phyloP scores from a whole-genome alignment of 768 basidiomycete genomes.

The Lactarius tabidus region DNA sequence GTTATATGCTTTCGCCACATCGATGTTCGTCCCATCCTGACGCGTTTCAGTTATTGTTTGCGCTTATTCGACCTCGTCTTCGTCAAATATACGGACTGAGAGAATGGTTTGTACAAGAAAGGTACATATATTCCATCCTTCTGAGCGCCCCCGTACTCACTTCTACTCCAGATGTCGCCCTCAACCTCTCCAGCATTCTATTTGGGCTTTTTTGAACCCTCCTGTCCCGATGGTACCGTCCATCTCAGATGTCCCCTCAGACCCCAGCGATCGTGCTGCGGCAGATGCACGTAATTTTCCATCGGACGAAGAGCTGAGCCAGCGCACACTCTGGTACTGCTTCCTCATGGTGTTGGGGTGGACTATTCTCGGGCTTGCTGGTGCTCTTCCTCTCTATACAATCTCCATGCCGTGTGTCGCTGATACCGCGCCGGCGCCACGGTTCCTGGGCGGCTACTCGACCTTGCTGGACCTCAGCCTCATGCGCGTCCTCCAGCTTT shows the following conservation, averaged over 20 bases:
- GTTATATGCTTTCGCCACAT: conserved; percentile 29
- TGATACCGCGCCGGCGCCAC: conserved; percentile 40
- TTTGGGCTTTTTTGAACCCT: conserved; percentile 70
- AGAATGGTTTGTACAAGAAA: conserved; percentile 73
- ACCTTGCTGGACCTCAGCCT: conserved; percentile 72
- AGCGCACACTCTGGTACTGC: conserved; percentile 65
- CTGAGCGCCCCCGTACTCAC: conserved; percentile 15
- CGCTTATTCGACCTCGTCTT: conserved; percentile 60
- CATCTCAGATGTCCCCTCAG: conserved; percentile 52
- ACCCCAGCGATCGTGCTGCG: conserved; percentile 47
- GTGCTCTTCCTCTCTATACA: conserved; percentile 68
- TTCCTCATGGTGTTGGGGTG: conserved; percentile 62
- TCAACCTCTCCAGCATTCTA: conserved; percentile 50
- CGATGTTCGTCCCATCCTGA: conserved; percentile 4
- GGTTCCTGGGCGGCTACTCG: conserved; percentile 57
- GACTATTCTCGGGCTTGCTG: conserved; percentile 65
- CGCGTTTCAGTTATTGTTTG: conserved; percentile 54
- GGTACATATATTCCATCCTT: conserved; percentile 42
- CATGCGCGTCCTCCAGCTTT: conserved; percentile 62
- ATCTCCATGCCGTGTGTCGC: conserved; percentile 66
- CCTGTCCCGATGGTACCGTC: conserved; percentile 61
- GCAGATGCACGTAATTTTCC: conserved; percentile 58
- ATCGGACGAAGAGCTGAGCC: conserved; percentile 69
- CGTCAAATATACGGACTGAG: conserved; percentile 68
- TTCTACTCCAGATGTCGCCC: conserved; percentile 51